A percentile compares a stretch with the other conserved stretches of the same genome.
These are phyloP conservation scores for Ceratobasidium sp. DNA, from an alignment of 1,284 basidiomycete genomes.

Conservation along the genomic window DNA sequence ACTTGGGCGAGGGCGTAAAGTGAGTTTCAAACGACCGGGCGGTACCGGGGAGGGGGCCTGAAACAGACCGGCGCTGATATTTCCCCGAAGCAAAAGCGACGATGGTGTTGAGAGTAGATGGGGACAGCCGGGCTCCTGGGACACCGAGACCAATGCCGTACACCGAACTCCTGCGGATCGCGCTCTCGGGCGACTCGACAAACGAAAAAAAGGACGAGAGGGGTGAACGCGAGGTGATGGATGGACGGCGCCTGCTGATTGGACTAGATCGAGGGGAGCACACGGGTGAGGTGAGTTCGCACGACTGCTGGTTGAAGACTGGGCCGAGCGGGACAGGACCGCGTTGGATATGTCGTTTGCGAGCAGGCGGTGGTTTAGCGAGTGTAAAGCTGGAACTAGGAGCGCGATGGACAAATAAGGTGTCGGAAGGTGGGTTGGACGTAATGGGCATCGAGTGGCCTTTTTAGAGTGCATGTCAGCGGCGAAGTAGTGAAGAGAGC, in stretches of 20 bases:
- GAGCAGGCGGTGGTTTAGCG: conserved; percentile 21
- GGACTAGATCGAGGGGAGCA: conserved; percentile 10
- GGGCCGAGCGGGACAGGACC: not conserved
- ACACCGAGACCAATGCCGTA: conserved; percentile 31
- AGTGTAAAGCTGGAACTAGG: conserved; percentile 34
- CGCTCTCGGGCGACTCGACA: conserved; percentile 4
- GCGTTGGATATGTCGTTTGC: conserved; percentile 18
- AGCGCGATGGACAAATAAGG: conserved; percentile 24
- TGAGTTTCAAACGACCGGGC: conserved; percentile 39
- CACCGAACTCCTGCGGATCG: conserved; percentile 3
- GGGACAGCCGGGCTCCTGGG: conserved; percentile 27
- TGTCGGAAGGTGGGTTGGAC: conserved; percentile 24
- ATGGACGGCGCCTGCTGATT: conserved; percentile 18
- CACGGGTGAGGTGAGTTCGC: conserved; percentile 21
- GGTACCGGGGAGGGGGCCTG: conserved; percentile 25
- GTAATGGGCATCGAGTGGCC: conserved; percentile 41
- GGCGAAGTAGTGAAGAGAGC: conserved; percentile 21
- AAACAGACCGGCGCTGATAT: conserved; percentile 39
- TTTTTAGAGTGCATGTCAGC: conserved; percentile 23
- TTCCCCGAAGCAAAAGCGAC: conserved; percentile 30
- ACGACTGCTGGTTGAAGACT: conserved; percentile 10
- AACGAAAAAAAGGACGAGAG: conserved; percentile 18
- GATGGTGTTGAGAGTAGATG: conserved; percentile 11
- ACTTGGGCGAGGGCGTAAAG: conserved; percentile 13
- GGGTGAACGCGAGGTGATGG: conserved; percentile 24